Conservation (phyloP, 805 yeast species). For the Isabelozyma heimii region DNA sequence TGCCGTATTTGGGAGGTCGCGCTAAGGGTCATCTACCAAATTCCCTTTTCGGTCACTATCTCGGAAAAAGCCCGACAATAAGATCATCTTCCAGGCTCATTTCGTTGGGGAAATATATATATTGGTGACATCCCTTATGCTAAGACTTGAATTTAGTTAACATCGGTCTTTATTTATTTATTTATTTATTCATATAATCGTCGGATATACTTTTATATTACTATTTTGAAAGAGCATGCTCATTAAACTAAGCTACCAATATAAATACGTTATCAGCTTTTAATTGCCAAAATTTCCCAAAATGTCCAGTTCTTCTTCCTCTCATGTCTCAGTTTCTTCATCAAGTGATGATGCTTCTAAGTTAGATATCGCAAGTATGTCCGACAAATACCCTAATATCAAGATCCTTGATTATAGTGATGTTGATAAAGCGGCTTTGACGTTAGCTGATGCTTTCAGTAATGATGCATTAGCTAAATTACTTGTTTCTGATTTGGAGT, state of each 20-base stretch:
- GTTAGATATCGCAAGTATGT: background rate
- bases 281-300: background rate
- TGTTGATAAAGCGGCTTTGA: slow-evolving; percentile 32
- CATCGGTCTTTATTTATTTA: too few species aligned
- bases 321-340: slow-evolving; percentile 2
- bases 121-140: too few species aligned
- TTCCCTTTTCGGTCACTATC: background rate
- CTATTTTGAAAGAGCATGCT: background rate
- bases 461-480: slow-evolving; percentile 33
- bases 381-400: slow-evolving; percentile 4
- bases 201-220: too few species aligned
- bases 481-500: slow-evolving; percentile 23
- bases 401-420: slow-evolving; percentile 18
- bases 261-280: slow-evolving; percentile 1
- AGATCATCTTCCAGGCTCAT: background rate
- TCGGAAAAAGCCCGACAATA: background rate
- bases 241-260: slow-evolving; percentile 2
- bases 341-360: slow-evolving; percentile 5
- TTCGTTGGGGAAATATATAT: background rate
- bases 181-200: too few species aligned
- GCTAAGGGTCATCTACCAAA: background rate
- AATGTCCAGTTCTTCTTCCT: background rate
- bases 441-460: slow-evolving; percentile 34
- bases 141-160: too few species aligned
- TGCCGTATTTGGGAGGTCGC: background rate